phyloP scores from a whole-genome alignment of 2,329 filamentous ascomycete genomes.

The Colletotrichum spaethianum region DNA sequence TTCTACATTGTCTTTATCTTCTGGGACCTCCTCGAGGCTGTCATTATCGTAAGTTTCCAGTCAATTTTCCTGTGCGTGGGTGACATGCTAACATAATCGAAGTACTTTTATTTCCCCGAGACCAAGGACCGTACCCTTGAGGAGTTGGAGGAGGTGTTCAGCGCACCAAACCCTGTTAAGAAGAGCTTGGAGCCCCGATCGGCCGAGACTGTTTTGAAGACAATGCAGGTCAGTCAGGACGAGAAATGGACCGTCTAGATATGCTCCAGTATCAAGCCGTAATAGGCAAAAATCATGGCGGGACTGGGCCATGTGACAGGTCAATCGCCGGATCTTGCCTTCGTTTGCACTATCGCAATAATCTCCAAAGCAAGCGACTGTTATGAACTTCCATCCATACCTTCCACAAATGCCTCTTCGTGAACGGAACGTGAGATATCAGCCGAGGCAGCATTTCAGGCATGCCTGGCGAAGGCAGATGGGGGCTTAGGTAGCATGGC shows the following conservation, averaged over 20 bases:
- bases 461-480: background rate
- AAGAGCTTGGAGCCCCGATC: slow-evolving; percentile 57
- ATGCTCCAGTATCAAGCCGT: slow-evolving; percentile 40
- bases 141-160: slow-evolving; percentile 67
- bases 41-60: slow-evolving; percentile 48
- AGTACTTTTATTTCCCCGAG: slow-evolving; percentile 65
- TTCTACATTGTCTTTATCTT: slow-evolving; percentile 62
- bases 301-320: slow-evolving; percentile 4
- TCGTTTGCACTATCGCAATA: background rate
- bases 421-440: background rate
- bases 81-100: background rate
- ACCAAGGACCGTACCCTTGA: slow-evolving; percentile 65
- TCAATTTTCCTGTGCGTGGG: too few species aligned
- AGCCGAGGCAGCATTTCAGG: background rate
- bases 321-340: background rate
- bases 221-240: slow-evolving; percentile 44
- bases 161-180: slow-evolving; percentile 60
- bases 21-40: slow-evolving; percentile 60
- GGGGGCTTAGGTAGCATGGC: background rate
- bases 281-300: slow-evolving; percentile 10
- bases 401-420: background rate
- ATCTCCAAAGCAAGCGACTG: background rate
- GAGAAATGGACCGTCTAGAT: slow-evolving; percentile 49
- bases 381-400: background rate
- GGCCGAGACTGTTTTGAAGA: slow-evolving; percentile 57